Base-by-base conservation (phyloP, 192 early-diverging fungal species). In the Glomus cerebriforme region DNA sequence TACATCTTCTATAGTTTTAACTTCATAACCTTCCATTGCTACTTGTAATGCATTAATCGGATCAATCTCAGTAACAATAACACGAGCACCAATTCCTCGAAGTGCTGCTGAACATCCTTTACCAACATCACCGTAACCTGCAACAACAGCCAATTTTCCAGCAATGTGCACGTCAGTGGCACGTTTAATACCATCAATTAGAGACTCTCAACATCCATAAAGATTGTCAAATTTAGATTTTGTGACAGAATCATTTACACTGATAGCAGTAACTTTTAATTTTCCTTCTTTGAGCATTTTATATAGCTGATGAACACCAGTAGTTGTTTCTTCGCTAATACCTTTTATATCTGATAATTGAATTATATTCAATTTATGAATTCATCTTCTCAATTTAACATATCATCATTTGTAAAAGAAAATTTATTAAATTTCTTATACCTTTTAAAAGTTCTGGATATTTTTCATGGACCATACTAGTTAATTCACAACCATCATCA, bases 211-310 rank as follows among this genome's bases (percentile, higher is more conserved):
- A 94, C 97, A 99, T 80, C 97, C 97, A 91, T 99, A 99, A 83
- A 99, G 85, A 93, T 99, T 99, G 90, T 99, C 97, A 84, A 99
- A 99, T 93, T 99, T 99, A 89, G 93, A 94, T 93, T 99, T 99
- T 87, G 97, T 96, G 83, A 99, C 97, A 34, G 96, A 98, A 92
- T 98, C 96, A 93, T 99, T 99, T 89, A 99, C 96, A 90, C 98
- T 98, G 91, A 99, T 99, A 86, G 97, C 95, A 73, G 97, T 96
- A 81, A 99, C 90, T 92, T 97, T 97, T 82, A 99, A 92, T 85
- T 93, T 95, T 87, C 93, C 92, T 66, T 97, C 95, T 88, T 94
- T 95, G 78, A 99, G 86, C 96, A 96, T 97, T 92, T 96, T 94
- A 95, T 99, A 98, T 86, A 99, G 89, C 89, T 97, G 92, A 94